A percentile compares a stretch with the other conserved stretches of the same genome.
These are phyloP conservation scores for Helianthus tuberosus DNA, from an alignment of 129 eudicot genomes.

Conservation along the genomic window DNA sequence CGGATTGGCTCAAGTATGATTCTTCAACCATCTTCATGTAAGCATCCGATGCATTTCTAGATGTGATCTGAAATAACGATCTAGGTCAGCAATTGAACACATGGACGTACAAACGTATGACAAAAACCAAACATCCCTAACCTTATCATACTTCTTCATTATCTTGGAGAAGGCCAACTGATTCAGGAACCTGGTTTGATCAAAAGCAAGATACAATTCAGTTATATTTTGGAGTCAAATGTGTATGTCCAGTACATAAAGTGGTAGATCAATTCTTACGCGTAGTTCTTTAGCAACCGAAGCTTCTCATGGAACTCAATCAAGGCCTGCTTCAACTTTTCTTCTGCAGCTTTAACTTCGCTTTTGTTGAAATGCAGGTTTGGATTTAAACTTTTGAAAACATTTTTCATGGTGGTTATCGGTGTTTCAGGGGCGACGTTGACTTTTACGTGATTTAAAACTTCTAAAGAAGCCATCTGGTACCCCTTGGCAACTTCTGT, in stretches of 20 bases:
- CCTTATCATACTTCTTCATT: slow-evolving; percentile 75
- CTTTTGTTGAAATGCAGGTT: slow-evolving; percentile 44
- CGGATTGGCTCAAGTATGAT: slow-evolving; percentile 61
- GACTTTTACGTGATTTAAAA: slow-evolving; percentile 57
- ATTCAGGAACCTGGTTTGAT: slow-evolving; percentile 54
- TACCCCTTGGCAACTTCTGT: slow-evolving; percentile 8
- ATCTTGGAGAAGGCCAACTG: slow-evolving; percentile 58
- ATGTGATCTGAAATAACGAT: slow-evolving; percentile 45
- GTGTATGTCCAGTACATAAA: background rate
- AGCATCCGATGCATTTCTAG: slow-evolving; percentile 52
- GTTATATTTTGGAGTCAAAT: background rate
- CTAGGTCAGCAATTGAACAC: background rate
- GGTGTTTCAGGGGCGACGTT: slow-evolving; percentile 53
- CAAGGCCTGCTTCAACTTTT: slow-evolving; percentile 51
- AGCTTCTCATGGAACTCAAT: slow-evolving; percentile 59
- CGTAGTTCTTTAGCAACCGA: slow-evolving; percentile 58
- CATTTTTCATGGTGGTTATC: slow-evolving; percentile 47
- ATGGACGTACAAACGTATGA: background rate
- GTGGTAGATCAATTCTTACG: slow-evolving; percentile 35
- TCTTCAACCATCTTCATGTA: slow-evolving; percentile 61
- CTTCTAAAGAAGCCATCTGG: slow-evolving; percentile 43
- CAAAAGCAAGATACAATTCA: slow-evolving; percentile 18
- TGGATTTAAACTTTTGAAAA: slow-evolving; percentile 34
- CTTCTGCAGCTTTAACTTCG: slow-evolving; percentile 50
- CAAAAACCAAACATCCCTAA: slow-evolving; percentile 12